Conservation (phyloP, 2,329 filamentous ascomycete species). For the Alternaria tenuissima region DNA sequence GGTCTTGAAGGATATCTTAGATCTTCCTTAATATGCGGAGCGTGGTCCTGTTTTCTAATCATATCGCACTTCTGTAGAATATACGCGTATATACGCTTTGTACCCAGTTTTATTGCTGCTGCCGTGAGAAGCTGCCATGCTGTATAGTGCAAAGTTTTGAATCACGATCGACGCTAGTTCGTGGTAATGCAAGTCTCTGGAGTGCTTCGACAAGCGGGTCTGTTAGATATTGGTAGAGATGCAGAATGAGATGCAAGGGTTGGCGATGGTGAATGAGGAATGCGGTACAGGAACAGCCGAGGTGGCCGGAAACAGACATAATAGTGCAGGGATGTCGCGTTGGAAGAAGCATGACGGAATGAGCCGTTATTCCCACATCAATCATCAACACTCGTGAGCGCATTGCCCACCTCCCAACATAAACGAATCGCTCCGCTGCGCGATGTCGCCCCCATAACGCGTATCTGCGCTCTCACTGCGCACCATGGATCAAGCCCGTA, state of each 20-base stretch:
- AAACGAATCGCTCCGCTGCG: background rate
- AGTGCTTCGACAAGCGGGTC: background rate
- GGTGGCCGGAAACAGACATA: conserved; percentile 8
- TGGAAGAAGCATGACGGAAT: conserved; percentile 14
- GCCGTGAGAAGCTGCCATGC: background rate
- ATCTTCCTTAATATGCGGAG: conserved; percentile 13
- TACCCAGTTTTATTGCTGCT: background rate
- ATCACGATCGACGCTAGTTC: background rate
- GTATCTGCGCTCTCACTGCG: conserved; percentile 14
- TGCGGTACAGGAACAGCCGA: conserved; percentile 1
- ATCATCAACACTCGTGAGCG: background rate
- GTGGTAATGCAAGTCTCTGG: background rate
- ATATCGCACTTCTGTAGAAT: background rate
- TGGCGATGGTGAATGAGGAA: background rate
- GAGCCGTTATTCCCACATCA: conserved; percentile 16
- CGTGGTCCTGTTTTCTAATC: too few relatives aligned
- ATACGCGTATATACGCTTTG: background rate
- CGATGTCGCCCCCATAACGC: conserved; percentile 18
- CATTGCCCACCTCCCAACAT: background rate
- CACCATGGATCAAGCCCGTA: conserved; percentile 42
- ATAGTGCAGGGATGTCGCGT: conserved; percentile 10
- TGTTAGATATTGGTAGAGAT: background rate
- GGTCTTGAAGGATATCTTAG: conserved; percentile 24
- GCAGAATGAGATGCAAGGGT: background rate
- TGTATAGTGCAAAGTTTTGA: background rate